These are phyloP conservation scores for Allium cepa DNA, from an alignment of 106 monocot species.

Conservation along the genomic window DNA sequence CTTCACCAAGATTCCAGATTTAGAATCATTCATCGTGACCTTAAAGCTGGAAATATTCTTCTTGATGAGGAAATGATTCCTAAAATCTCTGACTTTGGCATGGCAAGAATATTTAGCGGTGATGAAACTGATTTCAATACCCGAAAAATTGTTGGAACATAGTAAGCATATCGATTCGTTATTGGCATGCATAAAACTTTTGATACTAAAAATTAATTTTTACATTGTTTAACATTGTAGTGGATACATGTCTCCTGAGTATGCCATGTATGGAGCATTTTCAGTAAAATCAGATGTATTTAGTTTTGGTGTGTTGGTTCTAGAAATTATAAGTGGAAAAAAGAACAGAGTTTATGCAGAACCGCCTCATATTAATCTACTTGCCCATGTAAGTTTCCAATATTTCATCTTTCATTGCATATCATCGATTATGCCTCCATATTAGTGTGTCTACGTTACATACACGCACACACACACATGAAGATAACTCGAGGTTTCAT, in stretches of 20 bases:
- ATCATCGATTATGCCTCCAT: no score
- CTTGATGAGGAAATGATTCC: conserved; percentile 9
- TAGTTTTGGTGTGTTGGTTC: not conserved
- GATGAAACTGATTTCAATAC: conserved; percentile 5
- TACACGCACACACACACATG: no score
- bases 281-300: conserved; percentile 1
- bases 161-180: not conserved
- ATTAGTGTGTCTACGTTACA: no score
- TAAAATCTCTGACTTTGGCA: conserved; percentile 20
- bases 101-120: conserved; percentile 7
- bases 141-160: conserved; percentile 6
- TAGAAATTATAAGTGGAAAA: conserved; percentile 4
- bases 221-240: conserved; percentile 1
- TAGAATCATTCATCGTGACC: conserved; percentile 10
- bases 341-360: not conserved
- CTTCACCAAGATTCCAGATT: conserved; percentile 14
- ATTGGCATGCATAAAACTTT: not conserved
- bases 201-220: not conserved
- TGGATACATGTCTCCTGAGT: conserved; percentile 5
- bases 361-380: no score
- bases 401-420: no score
- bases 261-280: not conserved
- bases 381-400: no score
- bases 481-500: no score
- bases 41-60: conserved; percentile 17